phyloP scores from a whole-genome alignment of 805 yeast species.

The Brettanomyces anomalus region DNA sequence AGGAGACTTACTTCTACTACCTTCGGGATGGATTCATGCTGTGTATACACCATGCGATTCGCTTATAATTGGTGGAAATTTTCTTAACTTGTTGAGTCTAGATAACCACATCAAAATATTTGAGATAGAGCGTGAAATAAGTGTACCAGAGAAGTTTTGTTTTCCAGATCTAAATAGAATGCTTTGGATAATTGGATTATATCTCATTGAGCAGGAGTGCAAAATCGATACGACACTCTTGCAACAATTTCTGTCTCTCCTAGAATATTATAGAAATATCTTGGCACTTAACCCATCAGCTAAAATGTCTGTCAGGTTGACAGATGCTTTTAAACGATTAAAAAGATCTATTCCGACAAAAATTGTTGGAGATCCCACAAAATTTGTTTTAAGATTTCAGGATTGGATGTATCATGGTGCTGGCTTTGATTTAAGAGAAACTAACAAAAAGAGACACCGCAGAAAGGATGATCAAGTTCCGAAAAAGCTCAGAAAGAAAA shows the following conservation, averaged over 20 bases:
- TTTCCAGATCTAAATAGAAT: slow-evolving; percentile 70
- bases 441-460: too few species aligned
- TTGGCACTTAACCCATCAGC: too few species aligned
- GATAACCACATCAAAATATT: slow-evolving; percentile 54
- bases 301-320: slow-evolving; percentile 4
- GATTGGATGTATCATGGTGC: too few species aligned
- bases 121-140: slow-evolving; percentile 54
- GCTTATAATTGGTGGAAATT: slow-evolving; percentile 82
- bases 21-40: slow-evolving; percentile 91
- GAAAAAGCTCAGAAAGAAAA: too few species aligned
- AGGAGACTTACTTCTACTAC: slow-evolving; percentile 76
- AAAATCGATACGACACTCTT: too few species aligned
- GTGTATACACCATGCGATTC: slow-evolving; percentile 80
- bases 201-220: slow-evolving; percentile 14
- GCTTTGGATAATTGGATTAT: slow-evolving; percentile 58
- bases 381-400: slow-evolving; percentile 16
- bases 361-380: slow-evolving; percentile 18
- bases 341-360: slow-evolving; percentile 13
- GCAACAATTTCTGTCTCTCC: too few species aligned
- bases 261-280: too few species aligned
- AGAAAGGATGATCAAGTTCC: too few species aligned
- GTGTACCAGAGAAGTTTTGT: slow-evolving; percentile 66
- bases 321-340: slow-evolving; percentile 10
- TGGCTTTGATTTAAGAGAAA: too few species aligned
- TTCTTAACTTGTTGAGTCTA: slow-evolving; percentile 56